Evolutionary conservation across 2,329 filamentous ascomycete species (phyloP).

Genomic region (Exophiala sp.): DNA sequence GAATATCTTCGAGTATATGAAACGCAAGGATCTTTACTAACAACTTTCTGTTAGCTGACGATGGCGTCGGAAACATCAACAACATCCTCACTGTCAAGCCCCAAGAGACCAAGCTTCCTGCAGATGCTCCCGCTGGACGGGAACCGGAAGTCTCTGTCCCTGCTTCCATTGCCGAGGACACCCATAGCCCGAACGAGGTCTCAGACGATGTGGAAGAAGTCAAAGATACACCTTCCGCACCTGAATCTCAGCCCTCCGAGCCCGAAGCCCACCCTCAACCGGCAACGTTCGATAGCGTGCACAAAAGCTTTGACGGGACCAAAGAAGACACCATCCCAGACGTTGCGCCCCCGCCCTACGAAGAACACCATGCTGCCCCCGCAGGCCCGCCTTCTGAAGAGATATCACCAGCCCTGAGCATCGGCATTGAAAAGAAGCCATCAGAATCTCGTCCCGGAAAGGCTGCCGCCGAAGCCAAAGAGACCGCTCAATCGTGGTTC

Average conservation of each 20-base stretch:
- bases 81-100: constrained; percentile 37
- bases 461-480: constrained; percentile 1
- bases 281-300: too few relatives aligned
- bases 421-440: neutral
- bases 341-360: constrained; percentile 21
- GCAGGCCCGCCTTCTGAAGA: neutral
- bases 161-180: neutral
- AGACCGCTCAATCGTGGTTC: constrained; percentile 6
- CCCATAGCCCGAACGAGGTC: neutral
- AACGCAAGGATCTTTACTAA: neutral
- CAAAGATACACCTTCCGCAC: neutral
- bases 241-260: neutral
- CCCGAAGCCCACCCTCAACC: too few relatives aligned
- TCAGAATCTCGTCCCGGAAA: neutral
- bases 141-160: neutral
- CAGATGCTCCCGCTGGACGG: neutral
- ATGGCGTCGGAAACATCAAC: constrained; percentile 50
- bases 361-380: constrained; percentile 2
- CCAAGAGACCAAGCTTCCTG: constrained; percentile 2
- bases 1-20: neutral
- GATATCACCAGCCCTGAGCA: neutral
- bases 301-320: neutral
- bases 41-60: constrained; percentile 38
- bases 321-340: constrained; percentile 20
- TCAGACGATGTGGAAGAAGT: neutral